phyloP scores from a whole-genome alignment of 768 basidiomycete species.

The Candolleomyces aberdarensis region DNA sequence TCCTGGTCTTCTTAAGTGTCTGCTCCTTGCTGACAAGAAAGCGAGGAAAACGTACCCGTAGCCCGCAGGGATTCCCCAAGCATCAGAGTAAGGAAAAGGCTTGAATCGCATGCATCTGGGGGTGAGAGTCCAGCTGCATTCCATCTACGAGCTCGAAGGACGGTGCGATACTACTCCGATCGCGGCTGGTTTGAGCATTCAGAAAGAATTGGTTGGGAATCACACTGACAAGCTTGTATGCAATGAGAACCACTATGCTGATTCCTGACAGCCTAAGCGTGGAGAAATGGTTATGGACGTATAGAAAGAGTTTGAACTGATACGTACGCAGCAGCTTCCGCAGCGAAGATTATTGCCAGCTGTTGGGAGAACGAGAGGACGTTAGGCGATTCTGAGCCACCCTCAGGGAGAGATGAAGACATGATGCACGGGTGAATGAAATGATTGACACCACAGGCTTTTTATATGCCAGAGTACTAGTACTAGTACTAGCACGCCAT shows the following conservation, averaged over 20 bases:
- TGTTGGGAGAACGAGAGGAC: too few relatives aligned
- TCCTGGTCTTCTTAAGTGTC: not conserved
- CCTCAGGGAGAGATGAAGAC: too few relatives aligned
- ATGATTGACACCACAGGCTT: too few relatives aligned
- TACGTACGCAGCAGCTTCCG: too few relatives aligned
- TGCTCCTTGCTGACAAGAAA: not conserved
- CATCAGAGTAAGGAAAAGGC: constrained; percentile 4
- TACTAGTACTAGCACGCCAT: too few relatives aligned
- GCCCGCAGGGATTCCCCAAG: constrained; percentile 1
- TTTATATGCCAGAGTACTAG: too few relatives aligned
- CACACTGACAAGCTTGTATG: constrained; percentile 5
- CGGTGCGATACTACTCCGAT: not conserved
- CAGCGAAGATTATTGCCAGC: too few relatives aligned
- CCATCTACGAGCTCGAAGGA: not conserved
- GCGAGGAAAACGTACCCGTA: not conserved
- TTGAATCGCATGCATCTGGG: constrained; percentile 3
- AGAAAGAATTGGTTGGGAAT: not conserved
- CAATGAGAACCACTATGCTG: not conserved
- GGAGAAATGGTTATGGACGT: too few relatives aligned
- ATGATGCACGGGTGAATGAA: too few relatives aligned
- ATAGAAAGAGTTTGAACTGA: too few relatives aligned
- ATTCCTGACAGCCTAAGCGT: not conserved
- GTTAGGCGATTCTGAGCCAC: too few relatives aligned
- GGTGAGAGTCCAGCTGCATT: not conserved
- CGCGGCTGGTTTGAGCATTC: not conserved